phyloP scores from a whole-genome alignment of 495 filamentous ascomycete species.

The Penicillium cosmopolitanum region DNA sequence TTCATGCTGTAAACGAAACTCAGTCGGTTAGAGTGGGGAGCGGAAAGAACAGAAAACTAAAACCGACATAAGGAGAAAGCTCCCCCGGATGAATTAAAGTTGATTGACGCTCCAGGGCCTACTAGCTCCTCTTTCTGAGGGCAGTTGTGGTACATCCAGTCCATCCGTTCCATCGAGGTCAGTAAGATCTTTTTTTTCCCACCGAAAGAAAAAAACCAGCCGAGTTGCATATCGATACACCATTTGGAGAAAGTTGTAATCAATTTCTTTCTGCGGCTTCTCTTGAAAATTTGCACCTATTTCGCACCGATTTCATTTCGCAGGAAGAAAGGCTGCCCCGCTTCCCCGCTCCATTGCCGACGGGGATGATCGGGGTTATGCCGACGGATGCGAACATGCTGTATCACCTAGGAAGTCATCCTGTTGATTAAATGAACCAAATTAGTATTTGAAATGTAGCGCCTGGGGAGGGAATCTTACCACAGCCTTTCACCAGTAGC shows the following conservation, averaged over 20 bases:
- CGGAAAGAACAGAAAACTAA: background rate
- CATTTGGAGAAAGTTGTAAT: too few species aligned
- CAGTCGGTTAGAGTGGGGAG: background rate
- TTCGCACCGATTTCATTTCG: background rate
- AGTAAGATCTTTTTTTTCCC: too few species aligned
- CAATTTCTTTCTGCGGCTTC: too few species aligned
- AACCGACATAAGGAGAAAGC: background rate
- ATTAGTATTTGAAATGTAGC: too few species aligned
- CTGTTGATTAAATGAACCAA: too few species aligned
- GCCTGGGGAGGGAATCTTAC: background rate
- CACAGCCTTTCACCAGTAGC: background rate
- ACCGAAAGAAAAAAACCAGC: too few species aligned
- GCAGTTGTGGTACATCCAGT: background rate
- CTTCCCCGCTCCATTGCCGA: background rate
- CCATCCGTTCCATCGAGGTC: background rate
- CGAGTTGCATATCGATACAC: too few species aligned
- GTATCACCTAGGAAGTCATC: background rate
- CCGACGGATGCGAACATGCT: background rate
- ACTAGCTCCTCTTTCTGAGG: background rate
- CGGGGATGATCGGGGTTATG: conserved; percentile 3
- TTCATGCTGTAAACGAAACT: background rate
- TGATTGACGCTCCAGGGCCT: background rate
- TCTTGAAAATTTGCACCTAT: too few species aligned
- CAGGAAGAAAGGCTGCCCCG: background rate
- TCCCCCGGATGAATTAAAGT: background rate